Conservation (phyloP, 768 basidiomycete genomes). For the Botryobasidium botryosum region DNA sequence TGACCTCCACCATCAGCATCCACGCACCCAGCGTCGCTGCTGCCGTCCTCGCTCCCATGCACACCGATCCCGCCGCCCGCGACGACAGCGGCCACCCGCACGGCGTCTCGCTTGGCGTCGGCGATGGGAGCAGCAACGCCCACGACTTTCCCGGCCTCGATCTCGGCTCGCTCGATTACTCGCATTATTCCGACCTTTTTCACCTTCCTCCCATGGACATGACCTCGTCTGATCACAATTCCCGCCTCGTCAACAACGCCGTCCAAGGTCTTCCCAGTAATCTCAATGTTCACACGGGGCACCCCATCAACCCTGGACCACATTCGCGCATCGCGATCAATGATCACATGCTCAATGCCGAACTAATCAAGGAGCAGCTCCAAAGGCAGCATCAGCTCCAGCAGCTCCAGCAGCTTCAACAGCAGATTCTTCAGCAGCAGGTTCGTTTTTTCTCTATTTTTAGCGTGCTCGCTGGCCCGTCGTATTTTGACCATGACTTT, state of each 20-base stretch:
- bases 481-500: not conserved
- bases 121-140: too few relatives aligned
- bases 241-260: not conserved
- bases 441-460: constrained; percentile 24
- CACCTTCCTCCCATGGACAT: not conserved
- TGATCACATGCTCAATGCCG: constrained; percentile 5
- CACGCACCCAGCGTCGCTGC: too few relatives aligned
- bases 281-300: not conserved
- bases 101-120: too few relatives aligned
- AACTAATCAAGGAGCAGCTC: constrained; percentile 14
- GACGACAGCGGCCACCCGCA: too few relatives aligned
- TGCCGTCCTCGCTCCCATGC: too few relatives aligned
- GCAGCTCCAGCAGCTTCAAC: constrained; percentile 60
- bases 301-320: not conserved
- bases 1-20: too few relatives aligned
- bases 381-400: constrained; percentile 28
- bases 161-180: not conserved
- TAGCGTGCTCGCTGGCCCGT: not conserved
- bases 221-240: not conserved
- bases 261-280: not conserved
- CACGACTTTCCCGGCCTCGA: too few relatives aligned
- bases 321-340: not conserved
- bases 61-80: too few relatives aligned
- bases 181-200: not conserved
- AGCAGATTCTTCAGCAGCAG: constrained; percentile 83